phyloP scores from a whole-genome alignment of 257 asterid species.

The Ocimum tenuiflorum region DNA sequence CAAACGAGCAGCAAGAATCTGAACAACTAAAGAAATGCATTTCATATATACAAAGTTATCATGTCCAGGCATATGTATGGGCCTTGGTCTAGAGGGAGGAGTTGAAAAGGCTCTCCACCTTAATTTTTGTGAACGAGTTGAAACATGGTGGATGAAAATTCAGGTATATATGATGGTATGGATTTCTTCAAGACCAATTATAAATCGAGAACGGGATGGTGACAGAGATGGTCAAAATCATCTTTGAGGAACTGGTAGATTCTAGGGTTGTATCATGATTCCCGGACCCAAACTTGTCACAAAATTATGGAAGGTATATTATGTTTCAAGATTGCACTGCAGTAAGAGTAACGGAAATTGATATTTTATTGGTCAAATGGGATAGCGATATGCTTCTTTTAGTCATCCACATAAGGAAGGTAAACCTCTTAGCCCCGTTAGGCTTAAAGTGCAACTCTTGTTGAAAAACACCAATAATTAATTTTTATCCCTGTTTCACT shows the following conservation, averaged over 20 bases:
- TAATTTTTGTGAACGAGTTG: background rate
- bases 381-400: background rate
- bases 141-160: background rate
- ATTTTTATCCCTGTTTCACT: background rate
- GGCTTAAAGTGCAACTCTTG: background rate
- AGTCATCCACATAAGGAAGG: background rate
- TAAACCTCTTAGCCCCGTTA: background rate
- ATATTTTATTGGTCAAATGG: too few species aligned
- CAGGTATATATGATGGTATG: background rate
- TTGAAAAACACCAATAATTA: background rate
- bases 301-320: background rate
- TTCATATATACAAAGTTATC: background rate
- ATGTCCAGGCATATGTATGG: too few species aligned
- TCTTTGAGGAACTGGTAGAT: constrained; percentile 1
- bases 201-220: background rate
- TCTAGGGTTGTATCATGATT: constrained; percentile 2
- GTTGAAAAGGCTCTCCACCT: constrained; percentile 6
- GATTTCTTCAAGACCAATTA: background rate
- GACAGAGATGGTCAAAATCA: background rate
- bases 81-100: background rate
- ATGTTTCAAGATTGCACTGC: background rate
- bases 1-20: background rate
- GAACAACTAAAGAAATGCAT: background rate
- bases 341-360: background rate
- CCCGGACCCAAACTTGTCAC: constrained; percentile 2